Evolutionary conservation across 306 rosid species (phyloP), one percentile per base, ranked within the genome.

Genomic region (Gastrolobium bilobum): DNA sequence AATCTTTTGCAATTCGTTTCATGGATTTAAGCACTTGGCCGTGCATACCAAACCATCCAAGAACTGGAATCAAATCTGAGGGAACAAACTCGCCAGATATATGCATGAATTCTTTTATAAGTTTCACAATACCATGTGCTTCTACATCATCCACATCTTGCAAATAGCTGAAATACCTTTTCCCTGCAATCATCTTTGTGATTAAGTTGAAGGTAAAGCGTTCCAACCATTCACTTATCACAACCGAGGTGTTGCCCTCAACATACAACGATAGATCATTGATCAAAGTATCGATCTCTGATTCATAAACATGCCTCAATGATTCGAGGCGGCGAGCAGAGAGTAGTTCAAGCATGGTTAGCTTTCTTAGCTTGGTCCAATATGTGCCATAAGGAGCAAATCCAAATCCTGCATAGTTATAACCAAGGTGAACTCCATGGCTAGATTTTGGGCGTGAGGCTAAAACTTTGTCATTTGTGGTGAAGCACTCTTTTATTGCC

Each of bases 401-500:
- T 30, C 91, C 91, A 54, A 83, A 89, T 0, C 82, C 83, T 11
- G 91, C 91, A 14, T 3, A 80, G 73, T 91, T 62, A 63, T 88
- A 87, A 20, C 87, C 87, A 13, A 90, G 84, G 86, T 81, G 33
- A 26, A 71, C 37, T 0, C 85, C 92, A 14, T 88, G 92, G 30
- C 86, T 70, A 2, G 86, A 85, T 9, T 4, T 70, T 7, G 95
- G 88, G 1, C 90, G 74, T 1, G 87, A 10, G 5, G 89, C 90
- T 31, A 91, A 60, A 59, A 34, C 37, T 33, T 29, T 70, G 68
- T 91, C 96, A 50, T 89, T 84, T 15, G 84, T 70, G 54, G 89
- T 81, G 89, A 91, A 87, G 26, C 93, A 91, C 31, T 91, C 91
- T 75, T 85, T 87, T 6, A 79, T 82, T 4, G 86, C 88, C 29